Base-by-base conservation (phyloP, 805 yeast species). In the Candida gorgasii region DNA sequence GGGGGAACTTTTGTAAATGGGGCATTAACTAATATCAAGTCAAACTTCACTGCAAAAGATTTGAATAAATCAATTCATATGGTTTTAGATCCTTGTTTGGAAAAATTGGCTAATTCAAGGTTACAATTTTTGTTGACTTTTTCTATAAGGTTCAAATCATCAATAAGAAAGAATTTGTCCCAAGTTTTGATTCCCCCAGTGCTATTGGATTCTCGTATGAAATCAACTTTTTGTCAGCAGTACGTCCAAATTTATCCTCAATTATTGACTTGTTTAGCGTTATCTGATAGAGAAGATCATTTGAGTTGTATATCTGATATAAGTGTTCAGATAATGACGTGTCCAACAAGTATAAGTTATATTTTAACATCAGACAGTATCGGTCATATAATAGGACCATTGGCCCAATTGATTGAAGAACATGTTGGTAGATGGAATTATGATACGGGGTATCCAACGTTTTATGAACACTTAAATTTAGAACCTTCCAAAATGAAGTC, bases 91-190 rank as follows among this genome's bases (percentile, higher is more conserved):
- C 45, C 50, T 6, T 35, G 39, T 9, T 29, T 37, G 20, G 48
- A 49, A 24, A 22, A 27, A n/a, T 41, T 46, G n/a, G 30, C 31
- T 22, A 47, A 56, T 20, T 71, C 86, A 12, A 69, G 87, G 51
- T 54, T 85, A 9, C 89, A 84, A 55, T 71, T 67, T 50, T 52
- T 86, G 16, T 60, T 84, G 27, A 72, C 69, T 45, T 76, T 83
- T 44, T 86, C 85, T 46, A 69, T 78, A 28, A 68, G 93, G 49
- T 74, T 75, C 24, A 69, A 80, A 63, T 80, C 82, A 44, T 49
- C 52, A 3, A 52, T 75, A 6, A 72, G 93, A 54, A 70, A 67
- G 33, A 57, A 58, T 6, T 42, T 86, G 13, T 73, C 76, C 36
- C 64, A 70, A 19, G 55, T 79, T 1, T 48, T 84, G 3, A 64